Evolutionary conservation across 2,329 filamentous ascomycete genomes (phyloP).

Genomic region (Capronia americana): DNA sequence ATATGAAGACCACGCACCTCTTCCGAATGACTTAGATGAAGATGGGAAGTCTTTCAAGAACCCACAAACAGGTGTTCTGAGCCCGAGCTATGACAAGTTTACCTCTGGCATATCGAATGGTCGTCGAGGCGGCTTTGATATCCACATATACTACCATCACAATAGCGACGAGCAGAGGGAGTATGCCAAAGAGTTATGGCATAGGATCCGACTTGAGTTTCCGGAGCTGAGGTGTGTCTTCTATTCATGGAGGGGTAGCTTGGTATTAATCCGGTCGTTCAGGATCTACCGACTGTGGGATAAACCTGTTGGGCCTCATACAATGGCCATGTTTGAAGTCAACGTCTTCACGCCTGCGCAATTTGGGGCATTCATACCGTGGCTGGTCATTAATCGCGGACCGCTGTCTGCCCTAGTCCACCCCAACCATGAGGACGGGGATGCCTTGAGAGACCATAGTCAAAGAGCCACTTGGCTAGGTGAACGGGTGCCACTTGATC

Average conservation of each 20-base stretch:
- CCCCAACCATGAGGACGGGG: constrained; percentile 73
- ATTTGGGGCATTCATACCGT: constrained; percentile 87
- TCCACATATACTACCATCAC: constrained; percentile 83
- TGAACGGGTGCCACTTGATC: constrained; percentile 53
- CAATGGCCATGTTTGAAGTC: constrained; percentile 89
- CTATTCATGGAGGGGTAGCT: neutral
- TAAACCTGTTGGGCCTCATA: constrained; percentile 78
- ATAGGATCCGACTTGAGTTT: constrained; percentile 78
- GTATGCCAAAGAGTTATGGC: constrained; percentile 75
- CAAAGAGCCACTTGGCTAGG: constrained; percentile 54
- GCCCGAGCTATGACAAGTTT: constrained; percentile 74
- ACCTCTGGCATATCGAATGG: constrained; percentile 69
- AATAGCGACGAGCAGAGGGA: constrained; percentile 65
- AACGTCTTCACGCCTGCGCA: constrained; percentile 84
- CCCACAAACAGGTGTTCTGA: constrained; percentile 64
- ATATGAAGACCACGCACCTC: constrained; percentile 56
- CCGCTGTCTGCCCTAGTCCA: constrained; percentile 80
- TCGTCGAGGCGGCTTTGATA: constrained; percentile 69
- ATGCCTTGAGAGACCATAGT: constrained; percentile 56
- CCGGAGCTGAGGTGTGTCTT: constrained; percentile 54
- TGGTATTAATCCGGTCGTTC: neutral
- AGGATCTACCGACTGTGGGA: constrained; percentile 81
- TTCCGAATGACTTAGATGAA: constrained; percentile 63
- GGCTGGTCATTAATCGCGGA: constrained; percentile 81
- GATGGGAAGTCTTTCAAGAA: constrained; percentile 83